Evolutionary conservation across 2,329 filamentous ascomycete genomes (phyloP).

Genomic region (Colletotrichum godetiae): DNA sequence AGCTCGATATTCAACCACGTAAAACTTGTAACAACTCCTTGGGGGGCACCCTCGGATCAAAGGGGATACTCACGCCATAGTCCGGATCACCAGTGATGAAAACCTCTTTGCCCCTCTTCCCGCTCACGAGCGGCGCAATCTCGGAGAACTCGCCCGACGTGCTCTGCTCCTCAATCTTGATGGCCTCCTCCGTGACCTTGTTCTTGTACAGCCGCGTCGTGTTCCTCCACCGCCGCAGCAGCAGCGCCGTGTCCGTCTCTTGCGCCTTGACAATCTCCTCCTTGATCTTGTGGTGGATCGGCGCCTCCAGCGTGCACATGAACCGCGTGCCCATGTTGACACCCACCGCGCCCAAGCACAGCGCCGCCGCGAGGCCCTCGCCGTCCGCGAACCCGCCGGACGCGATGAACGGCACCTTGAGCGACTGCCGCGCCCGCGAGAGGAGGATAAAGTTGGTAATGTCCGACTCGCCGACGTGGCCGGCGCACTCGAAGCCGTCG

Average conservation of each 20-base stretch:
- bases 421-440: slow-evolving; percentile 83
- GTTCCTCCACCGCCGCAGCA: slow-evolving; percentile 92
- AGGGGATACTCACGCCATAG: slow-evolving; percentile 75
- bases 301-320: slow-evolving; percentile 94
- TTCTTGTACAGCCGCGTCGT: slow-evolving; percentile 91
- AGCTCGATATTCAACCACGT: slow-evolving; percentile 22
- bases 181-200: slow-evolving; percentile 83
- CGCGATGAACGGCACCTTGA: slow-evolving; percentile 92
- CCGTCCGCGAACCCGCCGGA: slow-evolving; percentile 97
- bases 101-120: slow-evolving; percentile 89
- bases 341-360: slow-evolving; percentile 90
- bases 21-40: no score
- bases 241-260: slow-evolving; percentile 90
- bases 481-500: slow-evolving; percentile 97
- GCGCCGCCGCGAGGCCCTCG: slow-evolving; percentile 88
- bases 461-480: slow-evolving; percentile 86
- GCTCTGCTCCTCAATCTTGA: slow-evolving; percentile 86
- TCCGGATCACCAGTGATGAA: slow-evolving; percentile 93
- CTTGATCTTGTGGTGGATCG: slow-evolving; percentile 95
- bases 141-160: slow-evolving; percentile 89
- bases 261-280: slow-evolving; percentile 87
- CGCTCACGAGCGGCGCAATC: slow-evolving; percentile 87
- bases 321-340: slow-evolving; percentile 99
- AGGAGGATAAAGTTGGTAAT: slow-evolving; percentile 93
- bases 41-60: no score